Evolutionary conservation across 768 basidiomycete genomes (phyloP), one percentile per base, ranked within the genome.

Genomic region (Amanita inopinata): DNA sequence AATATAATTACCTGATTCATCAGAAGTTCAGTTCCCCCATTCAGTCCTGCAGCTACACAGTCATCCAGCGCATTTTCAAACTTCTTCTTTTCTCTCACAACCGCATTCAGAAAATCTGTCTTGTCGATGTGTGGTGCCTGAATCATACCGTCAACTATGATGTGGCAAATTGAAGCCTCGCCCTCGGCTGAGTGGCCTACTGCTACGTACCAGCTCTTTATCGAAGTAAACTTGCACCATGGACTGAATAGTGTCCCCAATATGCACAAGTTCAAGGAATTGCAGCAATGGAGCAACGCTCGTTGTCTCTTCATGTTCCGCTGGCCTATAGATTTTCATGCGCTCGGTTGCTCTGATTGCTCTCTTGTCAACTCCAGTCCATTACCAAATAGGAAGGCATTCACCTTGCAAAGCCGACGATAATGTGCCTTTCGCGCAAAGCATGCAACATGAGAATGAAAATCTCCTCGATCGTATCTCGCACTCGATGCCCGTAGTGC

Each of bases 151-250:
- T 36, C 20, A n/a, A 33, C 19, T 43, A 28, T 34, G 46, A 33
- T 33, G 33, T 17, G 14, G 19, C 11, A 38, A 32, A 3, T n/a
- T n/a, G n/a, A n/a, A n/a, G n/a, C n/a, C n/a, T n/a, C n/a, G n/a
- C n/a, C n/a, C n/a, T n/a, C n/a, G n/a, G n/a, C n/a, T n/a, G n/a
- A n/a, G n/a, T n/a, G 15, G n/a, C 8, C 7, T 15, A 24, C 23
- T 23, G 46, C 5, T 5, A 57, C 80, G 18, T 47, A 86, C 89
- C 62, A 98, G 65, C 53, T 96, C 94, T 55, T 93, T 93, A 56
- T 98, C 96, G 55, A 94, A 99, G 60, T 93, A 99, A 1, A 97
- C 96, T 52, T 99, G 92, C 4, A 96, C 79, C 80, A 98, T 97
- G 12, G 83, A 89, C 61, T 94, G 90, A 33, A 98, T 97, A 11